Evolutionary conservation across 1,284 basidiomycete genomes (phyloP).

Genomic region (Ustilago nuda): DNA sequence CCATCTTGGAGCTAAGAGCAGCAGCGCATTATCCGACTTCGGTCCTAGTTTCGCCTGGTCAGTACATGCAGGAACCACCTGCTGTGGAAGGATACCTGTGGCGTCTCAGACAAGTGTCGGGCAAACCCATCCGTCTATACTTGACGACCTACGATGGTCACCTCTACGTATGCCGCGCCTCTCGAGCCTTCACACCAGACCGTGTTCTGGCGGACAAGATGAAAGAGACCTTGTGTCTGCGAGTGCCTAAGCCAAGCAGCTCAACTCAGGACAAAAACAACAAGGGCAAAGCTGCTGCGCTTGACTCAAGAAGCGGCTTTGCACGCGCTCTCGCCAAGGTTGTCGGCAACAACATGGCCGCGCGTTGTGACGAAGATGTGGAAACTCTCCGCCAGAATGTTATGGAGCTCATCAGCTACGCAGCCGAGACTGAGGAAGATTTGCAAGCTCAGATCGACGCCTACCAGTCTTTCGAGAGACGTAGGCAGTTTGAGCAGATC

Average conservation of each 20-base stretch:
- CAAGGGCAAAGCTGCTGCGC: slow-evolving; percentile 13
- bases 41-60: slow-evolving; percentile 74
- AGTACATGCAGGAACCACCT: slow-evolving; percentile 77
- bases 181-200: slow-evolving; percentile 77
- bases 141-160: slow-evolving; percentile 79
- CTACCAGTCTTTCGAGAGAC: slow-evolving; percentile 60
- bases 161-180: slow-evolving; percentile 75
- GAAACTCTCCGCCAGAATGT: slow-evolving; percentile 67
- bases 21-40: slow-evolving; percentile 76
- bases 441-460: slow-evolving; percentile 53
- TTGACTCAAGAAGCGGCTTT: slow-evolving; percentile 25
- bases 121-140: slow-evolving; percentile 77
- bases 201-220: slow-evolving; percentile 73
- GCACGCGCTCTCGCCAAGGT: slow-evolving; percentile 39
- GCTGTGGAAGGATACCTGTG: slow-evolving; percentile 81
- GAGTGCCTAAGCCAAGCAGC: slow-evolving; percentile 35
- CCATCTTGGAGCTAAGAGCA: slow-evolving; percentile 79
- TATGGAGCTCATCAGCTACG: slow-evolving; percentile 53
- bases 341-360: slow-evolving; percentile 42
- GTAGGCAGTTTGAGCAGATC: slow-evolving; percentile 78
- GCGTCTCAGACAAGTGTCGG: slow-evolving; percentile 77
- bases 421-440: slow-evolving; percentile 51
- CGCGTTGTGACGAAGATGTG: slow-evolving; percentile 62
- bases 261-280: slow-evolving; percentile 17
- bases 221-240: slow-evolving; percentile 41